Evolutionary conservation across 1,139 yeast genomes (phyloP), one percentile per base, ranked within the genome.

Genomic region (Pichia sp.): DNA sequence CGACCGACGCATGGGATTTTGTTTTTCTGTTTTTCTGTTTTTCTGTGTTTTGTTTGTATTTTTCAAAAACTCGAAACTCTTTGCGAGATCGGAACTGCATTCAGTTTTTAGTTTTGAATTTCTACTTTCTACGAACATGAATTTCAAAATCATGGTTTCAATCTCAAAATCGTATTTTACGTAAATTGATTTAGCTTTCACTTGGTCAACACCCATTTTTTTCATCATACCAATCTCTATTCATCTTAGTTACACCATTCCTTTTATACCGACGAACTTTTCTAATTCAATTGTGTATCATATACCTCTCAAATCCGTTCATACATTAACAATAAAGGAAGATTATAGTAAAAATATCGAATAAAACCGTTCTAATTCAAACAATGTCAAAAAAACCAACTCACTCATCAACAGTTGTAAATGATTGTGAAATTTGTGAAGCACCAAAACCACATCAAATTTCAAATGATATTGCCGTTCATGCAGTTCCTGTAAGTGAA

Each of bases 371-470:
- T 11, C 19, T 7, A 18, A 6, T 19, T 36, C 33, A 46, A 5
- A 36, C 9, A n/a, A 18, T 31, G 41, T 39, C 34, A 9, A 27
- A 46, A 14, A n/a, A 46, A 22, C 16, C 44, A 38, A 22, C 14
- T 27, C 28, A 36, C 25, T 8, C 19, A 19, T 10, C 30, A 18
- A 28, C 45, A 30, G 31, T 29, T 34, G 28, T 22, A 22, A 30
- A 30, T 42, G 41, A 36, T 19, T 43, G 45, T 44, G 53, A 48
- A 28, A 38, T 38, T 5, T 44, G 38, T n/a, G 55, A 54, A 42
- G 25, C 18, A 16, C 59, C 59, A 5, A 52, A 56, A 38, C 52
- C 54, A 16, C 60, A 56, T 48, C 54, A 53, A 25, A 44, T 54
- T 16, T 47, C 51, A 13, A 51, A 43, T 41, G 60, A 56, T 36